Conservation (phyloP, 768 basidiomycete genomes). For the Mycena rosella region DNA sequence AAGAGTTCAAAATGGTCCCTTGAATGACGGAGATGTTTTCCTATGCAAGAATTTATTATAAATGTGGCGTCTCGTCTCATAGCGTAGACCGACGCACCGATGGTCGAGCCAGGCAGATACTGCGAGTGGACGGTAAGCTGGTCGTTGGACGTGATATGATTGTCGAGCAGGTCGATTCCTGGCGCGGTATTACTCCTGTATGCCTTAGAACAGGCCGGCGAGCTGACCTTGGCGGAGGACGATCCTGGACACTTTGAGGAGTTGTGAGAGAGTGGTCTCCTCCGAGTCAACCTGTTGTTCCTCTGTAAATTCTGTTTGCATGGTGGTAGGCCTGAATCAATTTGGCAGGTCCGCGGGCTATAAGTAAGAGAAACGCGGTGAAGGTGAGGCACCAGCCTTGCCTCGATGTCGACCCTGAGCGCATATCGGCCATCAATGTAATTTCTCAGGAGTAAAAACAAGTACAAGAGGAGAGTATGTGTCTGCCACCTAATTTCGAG, state of each 20-base stretch:
- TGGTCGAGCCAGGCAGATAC: constrained; percentile 88
- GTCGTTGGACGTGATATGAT: constrained; percentile 72
- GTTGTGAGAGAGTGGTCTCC: constrained; percentile 57
- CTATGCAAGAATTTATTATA: constrained; percentile 52
- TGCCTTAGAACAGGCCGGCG: background rate
- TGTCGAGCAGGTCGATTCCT: constrained; percentile 72
- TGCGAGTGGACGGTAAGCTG: constrained; percentile 79
- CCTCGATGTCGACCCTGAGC: constrained; percentile 36
- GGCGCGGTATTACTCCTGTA: constrained; percentile 3
- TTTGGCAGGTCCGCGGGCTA: constrained; percentile 4
- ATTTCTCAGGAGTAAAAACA: constrained; percentile 20
- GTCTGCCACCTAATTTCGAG: constrained; percentile 89
- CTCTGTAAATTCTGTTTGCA: constrained; percentile 22
- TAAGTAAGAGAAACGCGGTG: constrained; percentile 34
- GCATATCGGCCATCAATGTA: constrained; percentile 27
- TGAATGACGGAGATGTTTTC: constrained; percentile 89
- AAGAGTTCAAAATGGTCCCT: constrained; percentile 85
- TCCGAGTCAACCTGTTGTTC: constrained; percentile 36
- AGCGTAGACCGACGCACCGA: constrained; percentile 61
- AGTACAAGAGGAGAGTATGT: constrained; percentile 49
- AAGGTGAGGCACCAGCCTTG: constrained; percentile 38
- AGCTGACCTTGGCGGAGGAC: constrained; percentile 74
- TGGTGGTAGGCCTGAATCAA: constrained; percentile 27
- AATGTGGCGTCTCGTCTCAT: constrained; percentile 5
- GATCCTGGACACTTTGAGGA: constrained; percentile 75